Percentiles rank a stretch among this genome's conserved stretches.
Conservation (phyloP, 192 early-diverging fungal genomes). For the Lunasporangiospora selenospora region DNA sequence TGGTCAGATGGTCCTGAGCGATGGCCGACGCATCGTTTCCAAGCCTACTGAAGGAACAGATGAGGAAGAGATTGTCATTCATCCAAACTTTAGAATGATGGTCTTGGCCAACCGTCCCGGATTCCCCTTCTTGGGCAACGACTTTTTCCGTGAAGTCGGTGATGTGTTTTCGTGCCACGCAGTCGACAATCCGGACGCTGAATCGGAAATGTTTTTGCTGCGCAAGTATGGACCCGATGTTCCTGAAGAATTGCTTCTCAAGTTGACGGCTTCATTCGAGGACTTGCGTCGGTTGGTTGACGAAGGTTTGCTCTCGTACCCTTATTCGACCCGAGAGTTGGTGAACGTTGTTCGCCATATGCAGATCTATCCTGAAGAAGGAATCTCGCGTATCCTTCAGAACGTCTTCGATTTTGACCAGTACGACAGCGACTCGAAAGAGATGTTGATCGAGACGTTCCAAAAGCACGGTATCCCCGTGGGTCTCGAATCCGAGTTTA, state of each 20-base stretch:
- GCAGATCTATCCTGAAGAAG: slow-evolving; percentile 75
- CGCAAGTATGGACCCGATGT: slow-evolving; percentile 75
- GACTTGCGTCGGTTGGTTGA: slow-evolving; percentile 75
- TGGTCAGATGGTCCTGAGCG: slow-evolving; percentile 80
- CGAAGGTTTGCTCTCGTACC: slow-evolving; percentile 79
- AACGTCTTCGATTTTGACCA: slow-evolving; percentile 90
- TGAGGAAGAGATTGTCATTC: slow-evolving; percentile 60
- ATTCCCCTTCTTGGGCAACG: slow-evolving; percentile 79
- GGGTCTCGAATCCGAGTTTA: slow-evolving; percentile 72
- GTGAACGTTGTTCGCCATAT: slow-evolving; percentile 81
- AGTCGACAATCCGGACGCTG: slow-evolving; percentile 80
- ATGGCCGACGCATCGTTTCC: slow-evolving; percentile 75
- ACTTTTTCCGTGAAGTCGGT: slow-evolving; percentile 83
- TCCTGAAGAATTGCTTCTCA: slow-evolving; percentile 66
- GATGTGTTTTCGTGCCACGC: slow-evolving; percentile 78
- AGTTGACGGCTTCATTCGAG: slow-evolving; percentile 73
- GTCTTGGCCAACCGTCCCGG: slow-evolving; percentile 86
- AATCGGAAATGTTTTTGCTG: slow-evolving; percentile 76
- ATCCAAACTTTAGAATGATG: slow-evolving; percentile 80
- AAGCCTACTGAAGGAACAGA: slow-evolving; percentile 50
- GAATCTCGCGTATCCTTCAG: slow-evolving; percentile 69
- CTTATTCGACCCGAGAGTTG: slow-evolving; percentile 83
- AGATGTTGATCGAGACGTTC: slow-evolving; percentile 73
- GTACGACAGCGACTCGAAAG: slow-evolving; percentile 70
- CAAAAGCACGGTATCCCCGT: slow-evolving; percentile 77